These are phyloP conservation scores for Penicillium antarcticum DNA, from an alignment of 495 filamentous ascomycete genomes.

Conservation along the genomic window DNA sequence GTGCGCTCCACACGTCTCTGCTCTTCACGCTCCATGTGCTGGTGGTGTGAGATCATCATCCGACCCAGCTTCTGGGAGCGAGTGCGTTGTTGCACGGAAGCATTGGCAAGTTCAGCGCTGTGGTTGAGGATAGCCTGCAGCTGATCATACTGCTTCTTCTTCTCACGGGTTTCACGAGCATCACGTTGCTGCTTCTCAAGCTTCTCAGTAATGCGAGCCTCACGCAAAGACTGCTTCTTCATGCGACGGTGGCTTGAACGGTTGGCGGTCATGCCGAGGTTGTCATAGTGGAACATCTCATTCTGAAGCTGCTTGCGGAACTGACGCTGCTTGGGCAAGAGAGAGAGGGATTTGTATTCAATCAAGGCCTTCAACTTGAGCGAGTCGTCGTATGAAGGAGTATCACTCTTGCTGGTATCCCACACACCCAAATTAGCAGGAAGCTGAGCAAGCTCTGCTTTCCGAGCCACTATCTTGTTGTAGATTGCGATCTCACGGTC, in stretches of 20 bases:
- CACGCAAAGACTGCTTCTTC: constrained; percentile 95
- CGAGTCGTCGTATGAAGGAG: constrained; percentile 70
- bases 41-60: constrained; percentile 81
- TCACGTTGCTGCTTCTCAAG: constrained; percentile 98
- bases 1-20: constrained; percentile 95
- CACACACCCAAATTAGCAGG: constrained; percentile 79
- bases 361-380: constrained; percentile 87
- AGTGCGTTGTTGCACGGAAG: constrained; percentile 49
- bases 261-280: constrained; percentile 92
- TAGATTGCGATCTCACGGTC: constrained; percentile 84
- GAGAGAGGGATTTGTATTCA: constrained; percentile 81
- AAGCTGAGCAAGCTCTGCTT: constrained; percentile 74
- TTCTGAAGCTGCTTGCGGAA: constrained; percentile 81
- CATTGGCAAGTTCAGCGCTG: constrained; percentile 60
- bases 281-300: constrained; percentile 89
- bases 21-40: constrained; percentile 97
- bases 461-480: constrained; percentile 81
- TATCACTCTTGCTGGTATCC: constrained; percentile 71
- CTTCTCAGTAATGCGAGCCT: constrained; percentile 96
- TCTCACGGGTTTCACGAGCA: constrained; percentile 87
- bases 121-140: constrained; percentile 70
- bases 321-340: constrained; percentile 79
- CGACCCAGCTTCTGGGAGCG: constrained; percentile 83
- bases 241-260: constrained; percentile 82
- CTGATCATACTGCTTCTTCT: constrained; percentile 93